These are phyloP conservation scores for Eragrostis nindensis DNA, from an alignment of 176 grass and related monocot genomes.

Conservation along the genomic window DNA sequence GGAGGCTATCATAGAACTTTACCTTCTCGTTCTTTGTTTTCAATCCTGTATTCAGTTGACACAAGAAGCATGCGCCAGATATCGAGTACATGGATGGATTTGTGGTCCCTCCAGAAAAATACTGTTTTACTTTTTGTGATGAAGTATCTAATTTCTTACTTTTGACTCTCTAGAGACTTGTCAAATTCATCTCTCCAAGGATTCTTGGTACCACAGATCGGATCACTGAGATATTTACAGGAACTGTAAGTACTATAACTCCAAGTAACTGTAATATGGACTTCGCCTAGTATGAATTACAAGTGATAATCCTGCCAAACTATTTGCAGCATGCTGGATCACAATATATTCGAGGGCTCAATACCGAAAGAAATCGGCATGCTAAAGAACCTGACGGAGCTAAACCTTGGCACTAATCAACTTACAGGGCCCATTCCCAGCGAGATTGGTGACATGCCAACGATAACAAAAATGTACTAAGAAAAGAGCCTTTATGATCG, in stretches of 20 bases:
- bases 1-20: constrained; percentile 50
- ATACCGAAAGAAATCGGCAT: constrained; percentile 69
- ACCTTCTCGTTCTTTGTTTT: neutral
- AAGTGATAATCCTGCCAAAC: neutral
- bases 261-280: neutral
- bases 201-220: constrained; percentile 66
- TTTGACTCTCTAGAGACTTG: constrained; percentile 55
- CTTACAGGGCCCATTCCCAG: constrained; percentile 64
- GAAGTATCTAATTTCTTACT: neutral
- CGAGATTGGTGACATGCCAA: constrained; percentile 61
- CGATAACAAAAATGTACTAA: constrained; percentile 77
- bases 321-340: constrained; percentile 61
- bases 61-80: constrained; percentile 10
- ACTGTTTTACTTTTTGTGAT: neutral
- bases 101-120: constrained; percentile 13
- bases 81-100: constrained; percentile 11
- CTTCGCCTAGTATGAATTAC: neutral
- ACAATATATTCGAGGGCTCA: constrained; percentile 60
- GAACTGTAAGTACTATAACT: constrained; percentile 54
- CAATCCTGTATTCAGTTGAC: constrained; percentile 43
- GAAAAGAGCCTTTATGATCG: constrained; percentile 22
- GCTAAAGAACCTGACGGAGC: constrained; percentile 49
- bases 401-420: constrained; percentile 70
- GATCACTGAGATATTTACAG: constrained; percentile 62
- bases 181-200: constrained; percentile 75